These are phyloP conservation scores for Phanerochaete sordida DNA, from an alignment of 768 basidiomycete species.

Conservation along the genomic window DNA sequence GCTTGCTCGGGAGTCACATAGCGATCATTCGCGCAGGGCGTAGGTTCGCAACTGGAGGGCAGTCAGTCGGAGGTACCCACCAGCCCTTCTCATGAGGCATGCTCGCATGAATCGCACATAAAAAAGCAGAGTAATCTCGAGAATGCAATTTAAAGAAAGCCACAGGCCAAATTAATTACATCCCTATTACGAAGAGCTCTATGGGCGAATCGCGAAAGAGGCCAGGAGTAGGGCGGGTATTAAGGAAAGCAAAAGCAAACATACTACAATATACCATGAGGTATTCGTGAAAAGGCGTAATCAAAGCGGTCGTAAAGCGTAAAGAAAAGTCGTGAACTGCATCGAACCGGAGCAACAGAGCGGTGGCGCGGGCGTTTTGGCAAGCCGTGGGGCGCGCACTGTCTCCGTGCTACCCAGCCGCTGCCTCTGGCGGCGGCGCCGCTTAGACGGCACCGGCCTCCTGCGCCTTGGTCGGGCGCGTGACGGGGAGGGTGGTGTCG, in stretches of 20 bases:
- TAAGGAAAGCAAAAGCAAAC: not conserved
- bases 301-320: not conserved
- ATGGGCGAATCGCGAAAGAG: not conserved
- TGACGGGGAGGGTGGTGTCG: conserved; percentile 3
- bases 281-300: not conserved
- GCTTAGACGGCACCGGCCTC: conserved; percentile 14
- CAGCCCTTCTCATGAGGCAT: too few relatives aligned
- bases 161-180: conserved; percentile 3
- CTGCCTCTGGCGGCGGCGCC: too few relatives aligned
- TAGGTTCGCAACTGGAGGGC: too few relatives aligned
- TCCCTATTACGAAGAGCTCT: not conserved
- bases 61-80: too few relatives aligned
- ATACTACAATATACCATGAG: not conserved
- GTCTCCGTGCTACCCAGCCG: not conserved
- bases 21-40: too few relatives aligned
- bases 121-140: not conserved
- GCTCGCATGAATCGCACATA: too few relatives aligned
- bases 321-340: not conserved
- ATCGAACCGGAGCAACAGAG: not conserved
- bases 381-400: not conserved
- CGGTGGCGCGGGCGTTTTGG: not conserved
- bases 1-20: too few relatives aligned
- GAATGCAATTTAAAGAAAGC: conserved; percentile 1
- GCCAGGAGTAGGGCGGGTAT: not conserved
- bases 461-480: conserved; percentile 11